Evolutionary conservation across 2,329 filamentous ascomycete genomes (phyloP).

Genomic region (Trichoderma lentiforme): DNA sequence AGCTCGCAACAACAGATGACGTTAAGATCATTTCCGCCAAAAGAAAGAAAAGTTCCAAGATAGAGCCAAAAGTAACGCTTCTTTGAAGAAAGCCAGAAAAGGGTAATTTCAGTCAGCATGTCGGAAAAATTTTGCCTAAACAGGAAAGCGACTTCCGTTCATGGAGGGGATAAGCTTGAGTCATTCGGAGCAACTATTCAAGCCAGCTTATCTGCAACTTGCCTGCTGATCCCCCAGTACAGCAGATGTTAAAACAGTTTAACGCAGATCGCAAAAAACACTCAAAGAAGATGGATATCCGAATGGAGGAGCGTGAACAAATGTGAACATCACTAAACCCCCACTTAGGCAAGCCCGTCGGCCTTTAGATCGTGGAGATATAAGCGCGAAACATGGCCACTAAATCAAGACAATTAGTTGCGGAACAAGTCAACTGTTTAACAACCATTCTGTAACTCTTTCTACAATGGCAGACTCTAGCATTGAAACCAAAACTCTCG

Average conservation of each 20-base stretch:
- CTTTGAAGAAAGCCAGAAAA: background rate
- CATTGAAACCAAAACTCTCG: conserved; percentile 34
- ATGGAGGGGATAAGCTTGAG: background rate
- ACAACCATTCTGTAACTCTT: background rate
- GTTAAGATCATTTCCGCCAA: background rate
- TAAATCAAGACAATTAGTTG: background rate
- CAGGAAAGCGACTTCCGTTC: background rate
- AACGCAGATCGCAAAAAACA: background rate
- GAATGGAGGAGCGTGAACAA: background rate
- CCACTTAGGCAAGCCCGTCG: background rate
- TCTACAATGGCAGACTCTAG: background rate
- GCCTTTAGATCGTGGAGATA: background rate
- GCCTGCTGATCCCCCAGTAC: background rate
- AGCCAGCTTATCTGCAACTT: background rate
- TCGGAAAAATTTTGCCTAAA: background rate
- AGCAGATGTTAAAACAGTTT: background rate
- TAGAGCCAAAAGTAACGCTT: background rate
- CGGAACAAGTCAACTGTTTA: conserved; percentile 16
- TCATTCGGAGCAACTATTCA: background rate
- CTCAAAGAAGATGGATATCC: background rate
- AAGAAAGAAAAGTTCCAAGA: background rate
- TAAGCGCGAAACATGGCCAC: background rate
- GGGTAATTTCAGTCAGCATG: background rate
- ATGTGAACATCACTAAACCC: background rate
- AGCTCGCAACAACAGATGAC: background rate